Evolutionary conservation across 2,329 filamentous ascomycete genomes (phyloP).

Genomic region (Alternaria conjuncta): DNA sequence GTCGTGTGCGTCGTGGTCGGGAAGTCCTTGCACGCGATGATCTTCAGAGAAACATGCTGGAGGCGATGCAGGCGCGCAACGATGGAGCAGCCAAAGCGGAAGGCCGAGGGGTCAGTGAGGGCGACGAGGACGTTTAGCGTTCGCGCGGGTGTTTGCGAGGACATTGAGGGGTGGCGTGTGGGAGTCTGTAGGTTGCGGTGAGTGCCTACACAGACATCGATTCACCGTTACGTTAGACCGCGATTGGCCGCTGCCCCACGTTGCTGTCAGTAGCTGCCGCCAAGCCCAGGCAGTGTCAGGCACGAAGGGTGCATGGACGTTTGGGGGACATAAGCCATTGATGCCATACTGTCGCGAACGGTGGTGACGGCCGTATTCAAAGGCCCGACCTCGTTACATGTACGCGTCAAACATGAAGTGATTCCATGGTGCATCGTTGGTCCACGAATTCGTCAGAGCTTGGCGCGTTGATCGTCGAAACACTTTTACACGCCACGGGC

Average conservation of each 20-base stretch:
- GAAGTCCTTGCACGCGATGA: slow-evolving; percentile 40
- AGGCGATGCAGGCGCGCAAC: slow-evolving; percentile 72
- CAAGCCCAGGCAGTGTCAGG: neutral
- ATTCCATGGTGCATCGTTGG: neutral
- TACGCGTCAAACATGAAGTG: neutral
- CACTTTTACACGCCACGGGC: neutral
- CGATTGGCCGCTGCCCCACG: slow-evolving; percentile 28
- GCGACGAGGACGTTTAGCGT: slow-evolving; percentile 64
- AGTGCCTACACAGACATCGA: neutral
- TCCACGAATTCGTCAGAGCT: neutral
- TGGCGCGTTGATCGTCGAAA: neutral
- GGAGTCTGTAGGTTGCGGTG: slow-evolving; percentile 8
- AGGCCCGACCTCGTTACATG: neutral
- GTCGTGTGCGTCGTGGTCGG: slow-evolving; percentile 27
- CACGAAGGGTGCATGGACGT: neutral
- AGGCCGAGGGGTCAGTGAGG: slow-evolving; percentile 69
- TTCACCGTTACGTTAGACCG: slow-evolving; percentile 22
- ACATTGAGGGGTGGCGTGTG: slow-evolving; percentile 21
- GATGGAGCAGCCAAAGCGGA: slow-evolving; percentile 69
- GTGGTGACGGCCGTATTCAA: neutral
- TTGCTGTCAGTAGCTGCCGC: slow-evolving; percentile 1
- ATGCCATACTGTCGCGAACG: neutral
- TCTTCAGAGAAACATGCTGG: slow-evolving; percentile 63
- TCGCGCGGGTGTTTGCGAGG: slow-evolving; percentile 27
- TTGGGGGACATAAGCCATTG: neutral